A percentile compares a stretch with the other conserved stretches of the same genome.
Evolutionary conservation across 768 basidiomycete species (phyloP).

Genomic region (Xanthoconium stramineum): DNA sequence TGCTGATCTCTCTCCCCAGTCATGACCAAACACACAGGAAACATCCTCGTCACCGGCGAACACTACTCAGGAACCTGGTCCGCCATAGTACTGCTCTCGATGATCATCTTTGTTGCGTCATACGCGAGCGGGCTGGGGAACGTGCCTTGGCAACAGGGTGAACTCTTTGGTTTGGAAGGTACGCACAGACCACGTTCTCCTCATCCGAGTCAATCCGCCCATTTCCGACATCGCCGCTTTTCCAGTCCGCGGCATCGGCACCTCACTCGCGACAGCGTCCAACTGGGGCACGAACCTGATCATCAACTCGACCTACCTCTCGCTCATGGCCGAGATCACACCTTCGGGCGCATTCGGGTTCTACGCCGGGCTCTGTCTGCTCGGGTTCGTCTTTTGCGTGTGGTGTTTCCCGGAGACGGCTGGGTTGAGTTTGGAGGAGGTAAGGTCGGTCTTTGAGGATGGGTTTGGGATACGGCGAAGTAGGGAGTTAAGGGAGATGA

Average conservation of each 20-base stretch:
- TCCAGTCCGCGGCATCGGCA: conserved; percentile 72
- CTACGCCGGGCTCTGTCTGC: conserved; percentile 68
- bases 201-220: neutral
- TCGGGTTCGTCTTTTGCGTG: conserved; percentile 67
- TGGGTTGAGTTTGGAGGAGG: conserved; percentile 68
- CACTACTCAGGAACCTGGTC: conserved; percentile 63
- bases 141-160: conserved; percentile 86
- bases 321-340: conserved; percentile 70
- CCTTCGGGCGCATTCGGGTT: conserved; percentile 75
- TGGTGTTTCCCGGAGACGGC: conserved; percentile 80
- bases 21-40: conserved; percentile 59
- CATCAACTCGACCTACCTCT: conserved; percentile 77
- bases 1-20: conserved; percentile 30
- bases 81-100: conserved; percentile 66
- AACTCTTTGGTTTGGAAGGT: conserved; percentile 77
- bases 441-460: conserved; percentile 55
- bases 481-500: conserved; percentile 36
- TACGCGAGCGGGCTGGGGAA: conserved; percentile 80
- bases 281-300: conserved; percentile 79
- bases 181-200: neutral
- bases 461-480: conserved; percentile 67
- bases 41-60: conserved; percentile 55
- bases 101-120: conserved; percentile 80
- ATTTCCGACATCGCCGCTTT: neutral
- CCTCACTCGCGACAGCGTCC: conserved; percentile 68